phyloP scores from a whole-genome alignment of 805 yeast species.

The Komagataella populi region DNA sequence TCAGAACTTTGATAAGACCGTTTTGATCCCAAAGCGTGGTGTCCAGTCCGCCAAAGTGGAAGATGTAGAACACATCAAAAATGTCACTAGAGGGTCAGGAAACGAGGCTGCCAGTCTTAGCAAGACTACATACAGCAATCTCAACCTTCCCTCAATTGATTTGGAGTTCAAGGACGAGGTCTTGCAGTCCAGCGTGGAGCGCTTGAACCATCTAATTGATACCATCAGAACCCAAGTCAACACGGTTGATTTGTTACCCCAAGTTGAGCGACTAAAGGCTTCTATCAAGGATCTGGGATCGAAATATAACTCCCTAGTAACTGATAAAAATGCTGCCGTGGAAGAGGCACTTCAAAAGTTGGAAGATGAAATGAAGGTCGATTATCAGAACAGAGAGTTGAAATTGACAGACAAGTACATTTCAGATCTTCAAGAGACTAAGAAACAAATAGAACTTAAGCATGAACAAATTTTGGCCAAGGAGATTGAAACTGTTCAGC shows the following conservation, averaged over 20 bases:
- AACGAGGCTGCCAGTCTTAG: conserved; percentile 6
- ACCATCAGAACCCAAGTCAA: conserved; percentile 12
- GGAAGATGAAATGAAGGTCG: conserved; percentile 15
- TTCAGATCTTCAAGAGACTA: conserved; percentile 48
- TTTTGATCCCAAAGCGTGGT: conserved; percentile 25
- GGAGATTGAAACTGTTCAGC: conserved; percentile 58
- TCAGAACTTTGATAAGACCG: conserved; percentile 23
- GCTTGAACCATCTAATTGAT: conserved; percentile 21
- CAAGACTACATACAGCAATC: neutral
- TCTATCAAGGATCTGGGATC: conserved; percentile 6
- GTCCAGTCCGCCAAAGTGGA: conserved; percentile 20
- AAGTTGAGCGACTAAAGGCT: neutral
- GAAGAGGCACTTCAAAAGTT: conserved; percentile 13
- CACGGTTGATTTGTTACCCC: conserved; percentile 5
- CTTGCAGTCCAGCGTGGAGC: conserved; percentile 19
- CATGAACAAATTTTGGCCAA: conserved; percentile 40
- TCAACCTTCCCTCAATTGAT: conserved; percentile 15
- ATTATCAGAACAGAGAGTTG: conserved; percentile 29
- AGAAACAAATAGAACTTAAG: conserved; percentile 42
- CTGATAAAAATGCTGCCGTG: conserved; percentile 10
- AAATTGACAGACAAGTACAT: conserved; percentile 46
- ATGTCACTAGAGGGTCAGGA: conserved; percentile 5
- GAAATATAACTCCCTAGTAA: conserved; percentile 9
- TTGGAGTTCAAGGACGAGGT: conserved; percentile 16
- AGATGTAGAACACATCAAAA: conserved; percentile 7